Percentiles rank a stretch among this genome's conserved stretches.
phyloP scores from a whole-genome alignment of 2,329 filamentous ascomycete species.

The Fusarium heterosporum region DNA sequence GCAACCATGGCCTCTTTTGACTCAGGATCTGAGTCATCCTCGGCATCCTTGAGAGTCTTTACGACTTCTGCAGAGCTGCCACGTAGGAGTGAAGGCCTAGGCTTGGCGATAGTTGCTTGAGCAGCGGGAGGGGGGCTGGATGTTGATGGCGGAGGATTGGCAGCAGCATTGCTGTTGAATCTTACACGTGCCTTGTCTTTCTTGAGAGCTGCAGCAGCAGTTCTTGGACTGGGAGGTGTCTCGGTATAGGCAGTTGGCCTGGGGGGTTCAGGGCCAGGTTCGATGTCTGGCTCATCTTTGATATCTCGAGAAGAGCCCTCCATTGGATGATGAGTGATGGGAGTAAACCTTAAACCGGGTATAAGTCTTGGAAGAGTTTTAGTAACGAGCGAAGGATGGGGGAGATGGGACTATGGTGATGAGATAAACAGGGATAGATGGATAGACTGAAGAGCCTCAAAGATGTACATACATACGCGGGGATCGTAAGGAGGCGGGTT shows the following conservation, averaged over 20 bases:
- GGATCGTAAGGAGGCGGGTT: conserved; percentile 25
- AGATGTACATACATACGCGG: conserved; percentile 10
- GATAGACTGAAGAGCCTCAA: conserved; percentile 21
- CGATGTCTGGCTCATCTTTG: conserved; percentile 42
- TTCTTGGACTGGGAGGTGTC: conserved; percentile 26
- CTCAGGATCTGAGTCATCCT: conserved; percentile 47
- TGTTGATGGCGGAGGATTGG: conserved; percentile 43
- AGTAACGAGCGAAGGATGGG: conserved; percentile 28
- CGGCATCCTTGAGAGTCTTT: conserved; percentile 42
- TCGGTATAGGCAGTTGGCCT: conserved; percentile 13
- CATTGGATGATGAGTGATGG: conserved; percentile 28
- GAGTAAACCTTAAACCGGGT: conserved; percentile 1
- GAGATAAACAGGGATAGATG: conserved; percentile 25
- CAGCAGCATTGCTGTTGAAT: conserved; percentile 60
- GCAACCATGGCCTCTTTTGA: conserved; percentile 53
- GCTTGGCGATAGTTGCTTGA: conserved; percentile 41
- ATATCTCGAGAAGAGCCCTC: conserved; percentile 38
- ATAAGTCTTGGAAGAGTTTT: neutral
- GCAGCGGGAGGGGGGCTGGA: conserved; percentile 23
- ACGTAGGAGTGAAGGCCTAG: conserved; percentile 58
- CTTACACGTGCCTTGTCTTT: conserved; percentile 62
- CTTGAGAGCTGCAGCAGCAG: conserved; percentile 37
- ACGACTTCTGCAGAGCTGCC: conserved; percentile 57
- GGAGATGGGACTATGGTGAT: conserved; percentile 27
- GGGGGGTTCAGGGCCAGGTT: conserved; percentile 22